A percentile compares a stretch with the other conserved stretches of the same genome.
Conservation (phyloP, 1,284 basidiomycete genomes). For the Sporisorium sorghi region DNA sequence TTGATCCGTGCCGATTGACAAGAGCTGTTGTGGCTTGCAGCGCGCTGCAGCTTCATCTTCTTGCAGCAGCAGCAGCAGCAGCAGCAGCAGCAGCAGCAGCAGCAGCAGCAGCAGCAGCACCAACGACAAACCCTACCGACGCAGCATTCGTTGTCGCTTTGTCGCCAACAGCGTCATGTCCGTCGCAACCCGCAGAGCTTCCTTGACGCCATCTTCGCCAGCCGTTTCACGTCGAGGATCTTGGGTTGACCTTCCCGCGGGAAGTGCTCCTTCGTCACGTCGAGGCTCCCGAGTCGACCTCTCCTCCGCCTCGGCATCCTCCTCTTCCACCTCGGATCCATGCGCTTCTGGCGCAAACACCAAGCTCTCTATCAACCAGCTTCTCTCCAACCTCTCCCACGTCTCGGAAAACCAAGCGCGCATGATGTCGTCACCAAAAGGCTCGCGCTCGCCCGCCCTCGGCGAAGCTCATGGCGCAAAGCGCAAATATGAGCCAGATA, state of each 20-base stretch:
- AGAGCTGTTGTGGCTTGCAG: conserved; percentile 9
- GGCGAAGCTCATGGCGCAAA: conserved; percentile 21
- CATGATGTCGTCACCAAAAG: conserved; percentile 33
- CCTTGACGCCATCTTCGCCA: conserved; percentile 42
- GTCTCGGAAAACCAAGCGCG: conserved; percentile 13
- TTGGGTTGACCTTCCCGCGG: conserved; percentile 31
- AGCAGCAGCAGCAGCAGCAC: no score
- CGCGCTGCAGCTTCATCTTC: conserved; percentile 6
- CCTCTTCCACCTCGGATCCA: conserved; percentile 4
- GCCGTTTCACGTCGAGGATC: conserved; percentile 38
- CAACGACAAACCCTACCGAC: no score
- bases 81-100: no score
- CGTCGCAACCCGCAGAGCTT: conserved; percentile 37
- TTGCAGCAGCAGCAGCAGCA: not conserved
- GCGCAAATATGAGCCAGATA: conserved; percentile 36
- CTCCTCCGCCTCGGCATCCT: conserved; percentile 13
- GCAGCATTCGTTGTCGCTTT: not conserved
- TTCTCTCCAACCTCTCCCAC: conserved; percentile 33
- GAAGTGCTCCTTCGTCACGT: conserved; percentile 28
- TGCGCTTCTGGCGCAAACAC: conserved; percentile 15
- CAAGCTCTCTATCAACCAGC: conserved; percentile 36
- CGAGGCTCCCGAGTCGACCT: conserved; percentile 38
- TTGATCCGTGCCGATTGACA: conserved; percentile 1
- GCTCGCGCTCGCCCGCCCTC: conserved; percentile 16
- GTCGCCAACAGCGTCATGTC: conserved; percentile 27